Percentiles rank a stretch among this genome's conserved stretches.
These are phyloP conservation scores for Colletotrichum gigasporum DNA, from an alignment of 2,329 filamentous ascomycete species.

Conservation along the genomic window DNA sequence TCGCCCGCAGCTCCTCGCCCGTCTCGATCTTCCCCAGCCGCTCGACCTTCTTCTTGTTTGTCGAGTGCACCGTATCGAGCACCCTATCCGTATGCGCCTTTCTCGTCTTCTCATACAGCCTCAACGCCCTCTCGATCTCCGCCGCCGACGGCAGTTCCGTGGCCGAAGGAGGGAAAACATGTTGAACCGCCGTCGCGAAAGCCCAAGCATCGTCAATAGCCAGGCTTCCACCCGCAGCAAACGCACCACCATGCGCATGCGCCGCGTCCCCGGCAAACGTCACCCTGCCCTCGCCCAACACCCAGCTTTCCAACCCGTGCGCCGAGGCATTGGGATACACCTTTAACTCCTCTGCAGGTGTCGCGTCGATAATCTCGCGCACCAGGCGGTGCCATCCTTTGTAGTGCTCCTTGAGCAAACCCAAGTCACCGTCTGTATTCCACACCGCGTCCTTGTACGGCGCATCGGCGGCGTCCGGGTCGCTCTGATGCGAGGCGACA, in stretches of 20 bases:
- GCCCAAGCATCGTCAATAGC: conserved; percentile 54
- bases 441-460: conserved; percentile 43
- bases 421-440: conserved; percentile 48
- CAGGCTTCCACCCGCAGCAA: conserved; percentile 50
- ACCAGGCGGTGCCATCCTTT: conserved; percentile 53
- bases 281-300: conserved; percentile 45
- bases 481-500: conserved; percentile 50
- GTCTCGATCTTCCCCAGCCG: conserved; percentile 39
- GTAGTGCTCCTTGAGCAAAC: conserved; percentile 47
- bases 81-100: conserved; percentile 51
- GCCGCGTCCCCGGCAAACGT: conserved; percentile 51
- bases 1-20: conserved; percentile 46
- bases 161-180: conserved; percentile 41
- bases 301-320: conserved; percentile 50
- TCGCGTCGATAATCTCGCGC: conserved; percentile 49
- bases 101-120: conserved; percentile 52
- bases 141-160: conserved; percentile 13
- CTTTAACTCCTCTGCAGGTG: conserved; percentile 44
- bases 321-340: conserved; percentile 55
- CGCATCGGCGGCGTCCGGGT: conserved; percentile 43
- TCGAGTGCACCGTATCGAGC: conserved; percentile 43
- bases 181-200: conserved; percentile 47
- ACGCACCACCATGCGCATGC: conserved; percentile 52
- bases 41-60: conserved; percentile 39
- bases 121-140: conserved; percentile 42